Percentiles rank a stretch among this genome's conserved stretches.
Conservation (phyloP, 169 alveolate species). For the Plasmodium cynomolgi region DNA sequence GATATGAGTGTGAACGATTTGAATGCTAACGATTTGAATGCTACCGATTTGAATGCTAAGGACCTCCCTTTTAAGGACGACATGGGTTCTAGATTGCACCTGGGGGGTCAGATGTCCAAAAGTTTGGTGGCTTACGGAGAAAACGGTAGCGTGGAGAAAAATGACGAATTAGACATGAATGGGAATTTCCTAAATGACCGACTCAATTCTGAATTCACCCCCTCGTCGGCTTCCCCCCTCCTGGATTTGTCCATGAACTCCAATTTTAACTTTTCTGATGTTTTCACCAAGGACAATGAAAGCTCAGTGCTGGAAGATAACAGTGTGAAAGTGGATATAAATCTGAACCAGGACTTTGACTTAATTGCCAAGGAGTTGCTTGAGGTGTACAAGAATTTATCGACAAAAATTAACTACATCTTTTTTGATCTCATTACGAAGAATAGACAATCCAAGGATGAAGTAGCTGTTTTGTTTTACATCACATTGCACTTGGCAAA, state of each 20-base stretch:
- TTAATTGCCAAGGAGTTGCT: conserved; percentile 55
- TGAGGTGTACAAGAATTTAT: conserved; percentile 57
- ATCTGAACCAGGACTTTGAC: conserved; percentile 69
- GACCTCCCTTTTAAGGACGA: conserved; percentile 27
- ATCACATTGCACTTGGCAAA: conserved; percentile 72
- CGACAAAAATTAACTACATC: conserved; percentile 57
- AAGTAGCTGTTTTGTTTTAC: conserved; percentile 53
- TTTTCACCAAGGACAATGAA: conserved; percentile 58
- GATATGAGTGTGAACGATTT: not conserved
- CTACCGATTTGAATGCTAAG: not conserved
- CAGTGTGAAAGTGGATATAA: conserved; percentile 8
- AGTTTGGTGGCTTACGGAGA: conserved; percentile 31
- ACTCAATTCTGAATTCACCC: conserved; percentile 52
- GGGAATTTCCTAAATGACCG: conserved; percentile 22
- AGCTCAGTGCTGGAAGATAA: conserved; percentile 59
- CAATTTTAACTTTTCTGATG: conserved; percentile 31
- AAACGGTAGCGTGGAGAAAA: conserved; percentile 7
- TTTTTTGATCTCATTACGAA: conserved; percentile 64
- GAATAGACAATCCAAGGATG: conserved; percentile 51
- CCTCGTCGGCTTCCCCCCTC: conserved; percentile 18
- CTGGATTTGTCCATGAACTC: conserved; percentile 11
- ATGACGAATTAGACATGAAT: conserved; percentile 12
- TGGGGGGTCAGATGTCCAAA: conserved; percentile 67
- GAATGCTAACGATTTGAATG: not conserved
- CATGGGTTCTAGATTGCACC: conserved; percentile 35